Evolutionary conservation across 352 stramenopile species (phyloP).

Genomic region (Globisporangium nodosum): DNA sequence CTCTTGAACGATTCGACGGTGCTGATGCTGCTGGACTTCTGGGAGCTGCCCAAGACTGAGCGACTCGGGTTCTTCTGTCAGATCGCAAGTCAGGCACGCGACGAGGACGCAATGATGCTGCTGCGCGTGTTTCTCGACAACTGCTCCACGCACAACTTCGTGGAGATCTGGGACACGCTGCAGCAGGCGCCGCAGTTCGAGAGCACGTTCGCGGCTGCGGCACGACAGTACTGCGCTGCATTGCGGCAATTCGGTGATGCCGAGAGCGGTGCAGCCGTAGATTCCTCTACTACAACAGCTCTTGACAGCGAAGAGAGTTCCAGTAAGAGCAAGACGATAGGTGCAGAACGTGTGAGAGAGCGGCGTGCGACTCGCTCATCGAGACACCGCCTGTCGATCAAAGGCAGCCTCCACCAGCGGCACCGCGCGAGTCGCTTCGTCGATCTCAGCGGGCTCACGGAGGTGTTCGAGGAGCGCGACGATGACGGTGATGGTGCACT

Average conservation of each 20-base stretch:
- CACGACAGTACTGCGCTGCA: conserved; percentile 15
- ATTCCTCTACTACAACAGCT: neutral
- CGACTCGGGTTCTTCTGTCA: conserved; percentile 65
- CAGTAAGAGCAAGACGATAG: neutral
- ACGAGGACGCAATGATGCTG: conserved; percentile 42
- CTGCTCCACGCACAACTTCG: conserved; percentile 34
- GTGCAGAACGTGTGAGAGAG: neutral
- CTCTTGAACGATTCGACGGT: conserved; percentile 54
- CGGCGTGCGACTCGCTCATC: neutral
- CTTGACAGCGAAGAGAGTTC: neutral
- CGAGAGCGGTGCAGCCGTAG: neutral
- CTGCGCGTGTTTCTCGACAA: conserved; percentile 18
- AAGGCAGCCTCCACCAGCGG: neutral
- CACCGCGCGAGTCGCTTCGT: conserved; percentile 27
- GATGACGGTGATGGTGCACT: conserved; percentile 6
- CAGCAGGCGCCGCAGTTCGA: conserved; percentile 44
- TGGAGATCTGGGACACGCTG: conserved; percentile 45
- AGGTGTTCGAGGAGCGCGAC: conserved; percentile 43
- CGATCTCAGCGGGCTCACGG: conserved; percentile 41
- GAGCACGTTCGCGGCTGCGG: conserved; percentile 23
- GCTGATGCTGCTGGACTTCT: conserved; percentile 62
- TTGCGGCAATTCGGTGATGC: neutral
- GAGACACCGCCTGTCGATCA: conserved; percentile 5
- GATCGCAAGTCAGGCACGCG: conserved; percentile 48
- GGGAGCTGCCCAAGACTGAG: conserved; percentile 48